These are phyloP conservation scores for Verbascum thapsus DNA, from an alignment of 257 asterid species.

Conservation along the genomic window DNA sequence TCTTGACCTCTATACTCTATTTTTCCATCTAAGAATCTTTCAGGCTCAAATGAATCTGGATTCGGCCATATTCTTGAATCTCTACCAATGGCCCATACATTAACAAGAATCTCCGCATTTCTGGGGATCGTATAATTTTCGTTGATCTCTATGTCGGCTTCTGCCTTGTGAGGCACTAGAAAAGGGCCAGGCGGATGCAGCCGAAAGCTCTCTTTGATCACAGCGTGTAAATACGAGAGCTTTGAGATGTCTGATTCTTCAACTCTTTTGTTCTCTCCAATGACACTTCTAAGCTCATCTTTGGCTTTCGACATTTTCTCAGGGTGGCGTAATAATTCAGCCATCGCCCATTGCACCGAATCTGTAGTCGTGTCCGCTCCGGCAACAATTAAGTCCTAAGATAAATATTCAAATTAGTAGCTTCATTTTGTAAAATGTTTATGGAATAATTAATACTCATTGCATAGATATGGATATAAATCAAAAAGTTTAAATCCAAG, in stretches of 20 bases:
- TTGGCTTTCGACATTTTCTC: background rate
- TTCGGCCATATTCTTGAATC: background rate
- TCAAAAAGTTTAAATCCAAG: too few relatives aligned
- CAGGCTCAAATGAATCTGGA: background rate
- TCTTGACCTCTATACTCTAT: too few relatives aligned
- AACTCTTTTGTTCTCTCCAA: background rate
- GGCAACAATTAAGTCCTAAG: background rate
- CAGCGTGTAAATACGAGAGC: background rate
- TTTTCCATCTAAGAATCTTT: background rate
- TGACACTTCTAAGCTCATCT: background rate
- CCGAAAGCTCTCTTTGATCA: background rate
- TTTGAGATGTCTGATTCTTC: background rate
- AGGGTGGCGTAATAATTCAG: conserved; percentile 4
- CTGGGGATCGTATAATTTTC: background rate
- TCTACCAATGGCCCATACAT: background rate
- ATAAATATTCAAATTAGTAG: background rate
- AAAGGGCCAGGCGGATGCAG: background rate
- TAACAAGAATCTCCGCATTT: background rate
- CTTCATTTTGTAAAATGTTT: too few relatives aligned
- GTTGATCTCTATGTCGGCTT: background rate
- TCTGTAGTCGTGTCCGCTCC: background rate
- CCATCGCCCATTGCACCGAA: background rate
- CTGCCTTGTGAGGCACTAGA: background rate
- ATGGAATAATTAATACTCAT: too few relatives aligned
- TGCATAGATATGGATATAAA: too few relatives aligned